Evolutionary conservation across 331 rosid genomes (phyloP).

Genomic region (Prunus yedoensis): DNA sequence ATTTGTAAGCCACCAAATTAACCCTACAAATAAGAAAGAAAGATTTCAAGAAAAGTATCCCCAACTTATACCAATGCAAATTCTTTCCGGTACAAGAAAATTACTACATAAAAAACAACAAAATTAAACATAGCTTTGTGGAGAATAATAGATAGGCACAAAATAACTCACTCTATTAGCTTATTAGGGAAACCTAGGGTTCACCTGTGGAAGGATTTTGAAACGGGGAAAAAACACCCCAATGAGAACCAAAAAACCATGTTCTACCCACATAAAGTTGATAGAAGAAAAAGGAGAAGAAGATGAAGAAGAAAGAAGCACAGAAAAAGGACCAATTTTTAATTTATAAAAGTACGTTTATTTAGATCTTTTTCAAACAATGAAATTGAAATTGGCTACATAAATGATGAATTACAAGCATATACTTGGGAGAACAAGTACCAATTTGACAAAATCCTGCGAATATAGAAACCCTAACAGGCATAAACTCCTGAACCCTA

Average conservation of each 20-base stretch:
- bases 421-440: background rate
- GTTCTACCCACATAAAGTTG: background rate
- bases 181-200: too few relatives aligned
- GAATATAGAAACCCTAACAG: constrained; percentile 4
- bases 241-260: too few relatives aligned
- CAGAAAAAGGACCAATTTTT: background rate
- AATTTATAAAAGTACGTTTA: background rate
- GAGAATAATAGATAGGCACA: too few relatives aligned
- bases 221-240: background rate
- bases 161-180: too few relatives aligned
- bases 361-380: too few relatives aligned
- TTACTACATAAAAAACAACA: background rate
- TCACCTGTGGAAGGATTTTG: background rate
- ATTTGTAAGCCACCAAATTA: background rate
- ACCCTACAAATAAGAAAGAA: background rate
- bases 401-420: background rate
- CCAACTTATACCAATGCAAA: background rate
- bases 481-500: background rate
- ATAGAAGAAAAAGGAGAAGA: background rate
- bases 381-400: background rate
- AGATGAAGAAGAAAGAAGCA: background rate
- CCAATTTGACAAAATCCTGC: background rate
- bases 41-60: background rate
- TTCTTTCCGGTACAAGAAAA: background rate
- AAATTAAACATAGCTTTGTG: too few relatives aligned